A percentile compares a stretch with the other conserved stretches of the same genome.
phyloP scores from a whole-genome alignment of 1,139 yeast genomes.

The Geotrichum europaeum region DNA sequence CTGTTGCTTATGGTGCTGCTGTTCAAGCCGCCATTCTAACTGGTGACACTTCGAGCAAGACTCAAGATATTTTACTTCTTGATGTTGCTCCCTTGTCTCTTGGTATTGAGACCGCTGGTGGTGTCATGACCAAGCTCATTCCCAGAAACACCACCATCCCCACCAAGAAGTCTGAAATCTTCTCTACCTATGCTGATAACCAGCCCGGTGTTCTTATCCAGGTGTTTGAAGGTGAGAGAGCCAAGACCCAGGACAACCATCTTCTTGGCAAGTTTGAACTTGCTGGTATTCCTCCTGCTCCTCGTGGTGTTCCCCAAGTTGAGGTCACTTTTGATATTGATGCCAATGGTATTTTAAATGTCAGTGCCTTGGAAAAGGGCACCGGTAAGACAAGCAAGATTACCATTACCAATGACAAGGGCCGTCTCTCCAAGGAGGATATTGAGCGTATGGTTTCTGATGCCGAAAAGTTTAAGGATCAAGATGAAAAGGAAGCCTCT shows the following conservation, averaged over 20 bases:
- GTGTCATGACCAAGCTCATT: constrained; percentile 87
- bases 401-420: constrained; percentile 89
- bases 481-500: constrained; percentile 75
- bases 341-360: constrained; percentile 91
- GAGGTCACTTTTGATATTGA: constrained; percentile 91
- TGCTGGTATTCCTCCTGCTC: constrained; percentile 91
- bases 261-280: constrained; percentile 88
- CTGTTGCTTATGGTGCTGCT: constrained; percentile 98
- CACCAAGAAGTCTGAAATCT: constrained; percentile 84
- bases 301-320: constrained; percentile 93
- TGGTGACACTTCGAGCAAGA: constrained; percentile 76
- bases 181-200: constrained; percentile 89
- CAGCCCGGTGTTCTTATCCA: constrained; percentile 92
- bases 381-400: constrained; percentile 76
- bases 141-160: constrained; percentile 91
- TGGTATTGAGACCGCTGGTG: constrained; percentile 94
- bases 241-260: constrained; percentile 89
- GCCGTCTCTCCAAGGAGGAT: constrained; percentile 91
- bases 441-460: constrained; percentile 93
- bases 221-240: constrained; percentile 93
- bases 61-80: constrained; percentile 75
- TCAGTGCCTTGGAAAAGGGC: constrained; percentile 90
- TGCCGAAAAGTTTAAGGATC: constrained; percentile 80
- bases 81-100: constrained; percentile 86
- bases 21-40: constrained; percentile 85